Percentiles rank a stretch among this genome's conserved stretches.
phyloP scores from a whole-genome alignment of 164 flowering plant species.

The Nymphaea colorata region DNA sequence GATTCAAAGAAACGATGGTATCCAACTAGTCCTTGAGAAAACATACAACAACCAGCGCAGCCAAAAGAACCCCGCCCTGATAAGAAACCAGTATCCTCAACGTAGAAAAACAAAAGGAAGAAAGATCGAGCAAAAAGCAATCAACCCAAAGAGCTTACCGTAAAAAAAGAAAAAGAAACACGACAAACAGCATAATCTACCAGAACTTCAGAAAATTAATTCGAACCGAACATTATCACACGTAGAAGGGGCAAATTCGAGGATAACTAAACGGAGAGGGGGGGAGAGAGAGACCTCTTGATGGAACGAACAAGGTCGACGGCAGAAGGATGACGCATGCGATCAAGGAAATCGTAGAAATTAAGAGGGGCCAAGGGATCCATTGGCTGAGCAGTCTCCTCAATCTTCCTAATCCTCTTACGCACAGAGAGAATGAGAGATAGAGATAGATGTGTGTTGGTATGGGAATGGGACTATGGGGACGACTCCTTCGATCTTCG shows the following conservation, averaged over 20 bases:
- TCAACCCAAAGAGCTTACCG: not conserved
- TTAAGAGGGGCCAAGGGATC: not conserved
- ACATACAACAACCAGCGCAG: not conserved
- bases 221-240: not conserved
- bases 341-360: constrained; percentile 32
- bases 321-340: constrained; percentile 41
- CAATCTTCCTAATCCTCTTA: not conserved
- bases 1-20: too few species aligned
- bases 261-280: not conserved
- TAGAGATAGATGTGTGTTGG: too few species aligned
- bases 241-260: not conserved
- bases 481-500: not conserved
- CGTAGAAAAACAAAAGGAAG: not conserved
- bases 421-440: too few species aligned
- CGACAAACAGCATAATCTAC: not conserved
- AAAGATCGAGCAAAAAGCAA: not conserved
- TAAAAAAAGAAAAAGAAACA: not conserved
- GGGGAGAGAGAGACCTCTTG: constrained; percentile 23
- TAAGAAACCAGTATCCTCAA: not conserved
- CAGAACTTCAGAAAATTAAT: not conserved
- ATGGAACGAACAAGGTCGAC: constrained; percentile 45
- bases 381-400: not conserved
- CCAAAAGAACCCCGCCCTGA: not conserved
- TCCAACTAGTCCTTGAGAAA: too few species aligned
- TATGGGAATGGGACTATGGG: not conserved